Evolutionary conservation across 2,329 filamentous ascomycete species (phyloP).

Genomic region (Colletotrichum orchidophilum): DNA sequence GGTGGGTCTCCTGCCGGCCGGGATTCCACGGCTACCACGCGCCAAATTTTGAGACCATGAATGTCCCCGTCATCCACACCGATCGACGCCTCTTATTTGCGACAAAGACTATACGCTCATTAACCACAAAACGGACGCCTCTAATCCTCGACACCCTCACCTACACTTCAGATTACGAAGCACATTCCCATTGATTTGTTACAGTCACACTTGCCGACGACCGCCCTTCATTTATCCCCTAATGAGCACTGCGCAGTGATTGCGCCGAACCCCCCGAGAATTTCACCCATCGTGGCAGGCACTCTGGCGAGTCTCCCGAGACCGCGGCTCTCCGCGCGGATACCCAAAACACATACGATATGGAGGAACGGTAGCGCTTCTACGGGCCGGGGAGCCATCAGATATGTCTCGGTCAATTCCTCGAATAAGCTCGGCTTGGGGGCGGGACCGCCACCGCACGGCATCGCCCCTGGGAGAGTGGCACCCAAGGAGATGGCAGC

Average conservation of each 20-base stretch:
- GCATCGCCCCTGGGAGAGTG: constrained; percentile 27
- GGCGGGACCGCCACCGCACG: constrained; percentile 13
- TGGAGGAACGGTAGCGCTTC: constrained; percentile 52
- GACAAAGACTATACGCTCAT: constrained; percentile 36
- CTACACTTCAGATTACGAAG: not conserved
- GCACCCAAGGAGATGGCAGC: constrained; percentile 37
- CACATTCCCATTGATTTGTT: not conserved
- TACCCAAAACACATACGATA: constrained; percentile 47
- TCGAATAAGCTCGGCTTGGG: constrained; percentile 36
- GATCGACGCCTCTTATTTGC: constrained; percentile 14
- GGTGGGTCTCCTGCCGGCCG: constrained; percentile 19
- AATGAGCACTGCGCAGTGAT: constrained; percentile 14
- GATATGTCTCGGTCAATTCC: constrained; percentile 38
- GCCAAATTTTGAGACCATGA: constrained; percentile 26
- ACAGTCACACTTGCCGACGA: not conserved
- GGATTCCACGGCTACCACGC: constrained; percentile 25
- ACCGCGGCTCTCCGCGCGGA: constrained; percentile 55
- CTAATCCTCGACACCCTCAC: not conserved
- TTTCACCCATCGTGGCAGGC: constrained; percentile 33
- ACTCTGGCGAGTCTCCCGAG: constrained; percentile 47
- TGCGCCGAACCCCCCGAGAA: constrained; percentile 19
- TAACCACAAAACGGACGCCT: not conserved
- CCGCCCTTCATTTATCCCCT: not conserved
- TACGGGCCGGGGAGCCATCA: constrained; percentile 49
- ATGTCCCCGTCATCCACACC: constrained; percentile 28